These are phyloP conservation scores for Parmelia sp. DNA, from an alignment of 495 filamentous ascomycete genomes.

Conservation along the genomic window DNA sequence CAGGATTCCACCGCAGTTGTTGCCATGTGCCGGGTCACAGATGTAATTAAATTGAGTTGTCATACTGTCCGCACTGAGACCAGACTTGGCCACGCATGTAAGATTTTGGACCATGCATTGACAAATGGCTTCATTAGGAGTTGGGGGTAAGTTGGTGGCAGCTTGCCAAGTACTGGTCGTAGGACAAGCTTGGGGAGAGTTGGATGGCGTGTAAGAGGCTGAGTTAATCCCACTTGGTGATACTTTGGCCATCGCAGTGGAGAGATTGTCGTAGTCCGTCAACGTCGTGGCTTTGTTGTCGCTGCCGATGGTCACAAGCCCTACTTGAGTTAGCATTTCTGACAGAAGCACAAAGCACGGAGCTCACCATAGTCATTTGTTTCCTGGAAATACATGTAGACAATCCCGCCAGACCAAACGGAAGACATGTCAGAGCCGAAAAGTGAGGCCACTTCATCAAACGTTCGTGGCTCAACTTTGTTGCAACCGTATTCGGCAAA, in stretches of 20 bases:
- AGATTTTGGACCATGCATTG: conserved; percentile 70
- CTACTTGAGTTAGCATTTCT: conserved; percentile 27
- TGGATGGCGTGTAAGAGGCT: conserved; percentile 67
- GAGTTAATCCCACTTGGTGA: conserved; percentile 60
- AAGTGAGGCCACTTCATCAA: conserved; percentile 79
- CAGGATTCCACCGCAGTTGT: conserved; percentile 64
- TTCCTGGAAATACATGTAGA: conserved; percentile 97
- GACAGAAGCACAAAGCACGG: not conserved
- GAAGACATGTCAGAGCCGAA: conserved; percentile 73
- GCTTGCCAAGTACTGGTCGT: conserved; percentile 62
- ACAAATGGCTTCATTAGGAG: conserved; percentile 68
- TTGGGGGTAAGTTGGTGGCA: conserved; percentile 65
- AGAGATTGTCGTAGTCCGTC: conserved; percentile 68
- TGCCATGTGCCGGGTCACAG: conserved; percentile 51
- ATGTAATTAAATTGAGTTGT: conserved; percentile 64
- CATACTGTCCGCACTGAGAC: conserved; percentile 47
- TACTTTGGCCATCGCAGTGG: conserved; percentile 59
- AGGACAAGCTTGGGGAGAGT: conserved; percentile 70
- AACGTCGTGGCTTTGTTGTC: conserved; percentile 52
- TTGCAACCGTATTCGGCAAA: conserved; percentile 99
- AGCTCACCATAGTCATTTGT: conserved; percentile 75
- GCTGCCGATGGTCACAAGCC: conserved; percentile 61
- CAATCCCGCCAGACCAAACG: conserved; percentile 90
- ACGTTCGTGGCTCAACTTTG: conserved; percentile 62
- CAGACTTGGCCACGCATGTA: conserved; percentile 57